A percentile compares a stretch with the other conserved stretches of the same genome.
phyloP scores from a whole-genome alignment of 768 basidiomycete genomes.

The Tulasnella sp. region DNA sequence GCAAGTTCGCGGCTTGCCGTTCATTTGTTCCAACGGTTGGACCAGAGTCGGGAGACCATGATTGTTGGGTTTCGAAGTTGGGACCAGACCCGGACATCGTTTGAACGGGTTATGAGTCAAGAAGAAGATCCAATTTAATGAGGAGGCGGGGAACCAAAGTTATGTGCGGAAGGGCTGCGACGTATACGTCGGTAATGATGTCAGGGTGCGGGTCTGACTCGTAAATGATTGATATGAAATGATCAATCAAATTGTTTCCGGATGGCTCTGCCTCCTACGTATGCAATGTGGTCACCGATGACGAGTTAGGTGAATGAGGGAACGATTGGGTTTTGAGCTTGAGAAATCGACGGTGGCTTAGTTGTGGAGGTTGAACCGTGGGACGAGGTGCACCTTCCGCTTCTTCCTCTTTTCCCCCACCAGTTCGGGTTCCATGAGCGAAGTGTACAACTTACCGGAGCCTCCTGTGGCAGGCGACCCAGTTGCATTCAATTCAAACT shows the following conservation, averaged over 20 bases:
- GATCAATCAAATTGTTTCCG: neutral
- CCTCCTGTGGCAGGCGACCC: conserved; percentile 8
- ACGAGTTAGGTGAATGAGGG: neutral
- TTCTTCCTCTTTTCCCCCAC: neutral
- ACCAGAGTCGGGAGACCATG: neutral
- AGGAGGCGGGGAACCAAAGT: neutral
- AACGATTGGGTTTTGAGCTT: neutral
- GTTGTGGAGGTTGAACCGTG: neutral
- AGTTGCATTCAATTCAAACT: conserved; percentile 33
- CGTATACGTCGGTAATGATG: neutral
- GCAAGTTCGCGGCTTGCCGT: neutral
- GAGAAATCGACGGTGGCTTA: neutral
- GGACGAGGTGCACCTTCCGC: neutral
- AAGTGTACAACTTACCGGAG: conserved; percentile 18
- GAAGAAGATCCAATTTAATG: neutral
- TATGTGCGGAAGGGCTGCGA: neutral
- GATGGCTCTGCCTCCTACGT: neutral
- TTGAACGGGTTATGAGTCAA: neutral
- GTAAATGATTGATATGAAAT: neutral
- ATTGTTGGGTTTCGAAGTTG: neutral
- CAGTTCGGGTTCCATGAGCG: neutral
- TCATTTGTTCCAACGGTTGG: neutral
- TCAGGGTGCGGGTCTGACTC: neutral
- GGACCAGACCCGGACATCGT: neutral
- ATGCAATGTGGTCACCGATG: neutral